Percentiles rank a stretch among this genome's conserved stretches.
Evolutionary conservation across 2,329 filamentous ascomycete species (phyloP).

Genomic region (Neopestalotiopsis clavispora): DNA sequence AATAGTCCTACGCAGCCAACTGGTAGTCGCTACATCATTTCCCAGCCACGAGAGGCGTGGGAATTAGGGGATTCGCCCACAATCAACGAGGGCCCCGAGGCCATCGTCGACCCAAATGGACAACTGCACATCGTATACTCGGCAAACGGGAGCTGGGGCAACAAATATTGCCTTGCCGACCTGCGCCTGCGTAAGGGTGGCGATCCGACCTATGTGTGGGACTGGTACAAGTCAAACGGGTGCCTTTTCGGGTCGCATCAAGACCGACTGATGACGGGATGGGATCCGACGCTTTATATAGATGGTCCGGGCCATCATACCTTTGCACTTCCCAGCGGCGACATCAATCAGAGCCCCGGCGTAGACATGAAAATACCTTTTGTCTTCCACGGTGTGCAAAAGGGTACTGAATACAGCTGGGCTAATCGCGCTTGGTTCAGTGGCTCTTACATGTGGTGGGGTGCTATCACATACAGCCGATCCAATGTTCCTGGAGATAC

Average conservation of each 20-base stretch:
- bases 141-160: slow-evolving; percentile 31
- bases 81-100: slow-evolving; percentile 32
- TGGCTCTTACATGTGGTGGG: slow-evolving; percentile 27
- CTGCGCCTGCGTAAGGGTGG: slow-evolving; percentile 29
- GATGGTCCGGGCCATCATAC: slow-evolving; percentile 32
- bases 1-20: slow-evolving; percentile 23
- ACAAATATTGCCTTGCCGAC: slow-evolving; percentile 30
- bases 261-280: slow-evolving; percentile 29
- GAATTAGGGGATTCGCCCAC: slow-evolving; percentile 25
- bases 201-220: slow-evolving; percentile 31
- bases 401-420: slow-evolving; percentile 26
- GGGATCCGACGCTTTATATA: slow-evolving; percentile 27
- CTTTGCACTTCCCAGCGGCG: slow-evolving; percentile 27
- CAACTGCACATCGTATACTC: slow-evolving; percentile 33
- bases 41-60: slow-evolving; percentile 31
- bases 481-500: slow-evolving; percentile 23
- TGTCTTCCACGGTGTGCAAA: slow-evolving; percentile 27
- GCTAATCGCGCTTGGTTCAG: slow-evolving; percentile 24
- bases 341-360: slow-evolving; percentile 22
- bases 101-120: slow-evolving; percentile 29
- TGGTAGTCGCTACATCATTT: slow-evolving; percentile 28
- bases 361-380: slow-evolving; percentile 23
- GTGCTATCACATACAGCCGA: slow-evolving; percentile 23
- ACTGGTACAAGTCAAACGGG: slow-evolving; percentile 34
- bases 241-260: slow-evolving; percentile 31